Base-by-base conservation (phyloP, 768 basidiomycete species). In the Panellus pusillus region DNA sequence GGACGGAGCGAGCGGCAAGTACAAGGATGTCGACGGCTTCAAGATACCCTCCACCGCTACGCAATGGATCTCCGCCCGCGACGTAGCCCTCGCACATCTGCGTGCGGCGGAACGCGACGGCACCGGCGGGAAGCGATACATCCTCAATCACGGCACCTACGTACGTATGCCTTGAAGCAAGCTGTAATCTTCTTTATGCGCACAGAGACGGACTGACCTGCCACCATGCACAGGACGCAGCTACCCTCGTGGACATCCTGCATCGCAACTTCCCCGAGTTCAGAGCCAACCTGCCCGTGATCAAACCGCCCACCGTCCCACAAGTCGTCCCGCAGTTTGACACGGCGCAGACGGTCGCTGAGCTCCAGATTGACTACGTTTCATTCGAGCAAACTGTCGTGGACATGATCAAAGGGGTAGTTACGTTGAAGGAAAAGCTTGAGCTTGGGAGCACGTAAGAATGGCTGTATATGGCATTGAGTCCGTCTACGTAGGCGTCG, bases 61-160 rank as follows among this genome's bases (percentile, higher is more conserved):
- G 20, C 42, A 50, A 4, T 74, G 67, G 66, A 47, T 74, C 27
- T 71, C 76, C 36, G 74, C 74, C 12, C 70, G 75, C 29, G 75
- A 78, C 63, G 64, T 77, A 44, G 79, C 78, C 0, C 66, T 68
- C 15, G 80, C 75, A 4, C 81, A 83, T 54, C 65, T 69, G 6
- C 66, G 67, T 15, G 79, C 79, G 15, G 67, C 81, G 15, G 70
- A 70, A 38, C 70, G 68, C 20, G 65, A 70, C 9, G 72, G 69
- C 6, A 80, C 81, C 0, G 69, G 70, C 6, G 73, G 74, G 3
- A 65, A 80, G 42, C 70, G 81, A 31, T 74, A 80, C 63, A 68
- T 82, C 59, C 51, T 52, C 38, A 9, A 17, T 14, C 38, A 3
- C 2, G 44, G 51, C 12, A 19, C 5, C 8, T 39, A 4, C 6